Evolutionary conservation across 169 alveolate species (phyloP).

Genomic region (Cryptosporidium parvum): DNA sequence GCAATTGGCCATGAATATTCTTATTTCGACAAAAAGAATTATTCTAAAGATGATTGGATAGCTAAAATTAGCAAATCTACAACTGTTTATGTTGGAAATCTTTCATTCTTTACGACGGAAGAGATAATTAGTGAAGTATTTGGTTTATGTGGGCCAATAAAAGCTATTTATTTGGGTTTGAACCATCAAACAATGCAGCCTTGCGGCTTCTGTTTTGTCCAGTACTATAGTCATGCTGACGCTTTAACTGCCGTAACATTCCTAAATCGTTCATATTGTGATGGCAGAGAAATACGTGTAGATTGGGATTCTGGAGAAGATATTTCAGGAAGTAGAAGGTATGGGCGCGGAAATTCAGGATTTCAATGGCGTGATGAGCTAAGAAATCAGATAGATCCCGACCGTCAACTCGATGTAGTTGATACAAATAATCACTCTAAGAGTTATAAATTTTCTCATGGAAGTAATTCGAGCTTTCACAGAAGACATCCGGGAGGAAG

Average conservation of each 20-base stretch:
- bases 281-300: conserved; percentile 82
- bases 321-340: conserved; percentile 79
- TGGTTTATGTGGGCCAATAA: conserved; percentile 88
- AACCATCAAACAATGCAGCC: conserved; percentile 87
- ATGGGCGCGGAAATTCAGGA: conserved; percentile 79
- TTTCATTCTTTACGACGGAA: conserved; percentile 90
- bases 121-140: conserved; percentile 88
- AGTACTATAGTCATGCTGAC: conserved; percentile 85
- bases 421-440: not conserved
- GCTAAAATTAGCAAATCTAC: conserved; percentile 84
- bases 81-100: conserved; percentile 93
- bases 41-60: conserved; percentile 82
- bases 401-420: conserved; percentile 6
- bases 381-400: conserved; percentile 50
- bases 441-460: conserved; percentile 10
- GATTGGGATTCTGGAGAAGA: conserved; percentile 82
- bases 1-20: conserved; percentile 57
- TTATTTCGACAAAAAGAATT: conserved; percentile 62
- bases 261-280: conserved; percentile 77
- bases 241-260: conserved; percentile 82
- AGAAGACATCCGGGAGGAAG: conserved; percentile 18
- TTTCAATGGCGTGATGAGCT: conserved; percentile 77
- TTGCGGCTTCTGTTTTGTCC: conserved; percentile 94
- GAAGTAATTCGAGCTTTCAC: not conserved
- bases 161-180: conserved; percentile 91